phyloP scores from a whole-genome alignment of 2,329 filamentous ascomycete species.

The Fusarium coffeatum region DNA sequence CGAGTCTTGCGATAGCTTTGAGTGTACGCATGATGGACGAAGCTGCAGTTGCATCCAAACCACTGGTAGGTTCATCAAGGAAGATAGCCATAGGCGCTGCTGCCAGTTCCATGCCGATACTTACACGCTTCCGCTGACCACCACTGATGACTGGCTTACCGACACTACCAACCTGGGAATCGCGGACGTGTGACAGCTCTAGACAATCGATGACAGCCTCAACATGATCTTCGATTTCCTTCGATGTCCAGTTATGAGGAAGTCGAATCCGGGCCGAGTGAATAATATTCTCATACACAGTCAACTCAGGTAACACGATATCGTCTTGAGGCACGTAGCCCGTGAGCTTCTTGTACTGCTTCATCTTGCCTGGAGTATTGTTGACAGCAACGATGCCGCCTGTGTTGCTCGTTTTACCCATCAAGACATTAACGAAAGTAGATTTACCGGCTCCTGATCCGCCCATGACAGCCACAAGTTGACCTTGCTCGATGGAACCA shows the following conservation, averaged over 20 bases:
- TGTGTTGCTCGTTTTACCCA: constrained; percentile 67
- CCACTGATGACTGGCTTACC: constrained; percentile 65
- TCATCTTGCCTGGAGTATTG: constrained; percentile 59
- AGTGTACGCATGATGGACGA: constrained; percentile 67
- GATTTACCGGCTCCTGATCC: constrained; percentile 70
- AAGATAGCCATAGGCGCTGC: constrained; percentile 67
- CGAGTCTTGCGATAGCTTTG: constrained; percentile 63
- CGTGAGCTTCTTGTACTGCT: constrained; percentile 68
- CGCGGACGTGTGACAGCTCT: constrained; percentile 62
- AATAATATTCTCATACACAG: constrained; percentile 70
- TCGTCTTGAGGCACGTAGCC: constrained; percentile 73
- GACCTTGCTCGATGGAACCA: constrained; percentile 64
- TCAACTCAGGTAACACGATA: constrained; percentile 68
- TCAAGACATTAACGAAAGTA: constrained; percentile 70
- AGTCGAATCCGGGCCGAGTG: constrained; percentile 68
- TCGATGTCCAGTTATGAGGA: constrained; percentile 62
- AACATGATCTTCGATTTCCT: constrained; percentile 64
- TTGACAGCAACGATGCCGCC: constrained; percentile 65
- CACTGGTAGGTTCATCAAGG: constrained; percentile 65
- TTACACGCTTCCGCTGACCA: constrained; percentile 68
- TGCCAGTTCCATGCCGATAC: constrained; percentile 69
- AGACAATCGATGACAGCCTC: constrained; percentile 67
- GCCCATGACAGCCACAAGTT: constrained; percentile 70
- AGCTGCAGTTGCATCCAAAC: constrained; percentile 66
- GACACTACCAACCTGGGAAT: constrained; percentile 64